Evolutionary conservation across 768 basidiomycete genomes (phyloP).

Genomic region (Phanerodontia chrysosporium): DNA sequence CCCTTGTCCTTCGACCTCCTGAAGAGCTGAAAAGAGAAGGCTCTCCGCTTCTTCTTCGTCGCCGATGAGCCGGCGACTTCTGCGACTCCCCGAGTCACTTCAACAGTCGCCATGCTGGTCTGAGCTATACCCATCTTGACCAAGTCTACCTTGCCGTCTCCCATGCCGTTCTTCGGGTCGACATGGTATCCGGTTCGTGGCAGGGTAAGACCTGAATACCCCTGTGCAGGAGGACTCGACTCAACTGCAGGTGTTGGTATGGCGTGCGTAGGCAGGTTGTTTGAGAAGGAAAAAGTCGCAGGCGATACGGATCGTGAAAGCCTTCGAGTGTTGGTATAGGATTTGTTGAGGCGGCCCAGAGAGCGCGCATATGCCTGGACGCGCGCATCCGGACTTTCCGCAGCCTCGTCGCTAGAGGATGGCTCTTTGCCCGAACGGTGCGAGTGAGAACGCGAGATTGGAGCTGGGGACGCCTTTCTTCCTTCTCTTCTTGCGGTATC

Average conservation of each 20-base stretch:
- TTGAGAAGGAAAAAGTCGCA: conserved; percentile 13
- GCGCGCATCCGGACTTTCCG: conserved; percentile 20
- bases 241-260: conserved; percentile 27
- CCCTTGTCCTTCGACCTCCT: conserved; percentile 6
- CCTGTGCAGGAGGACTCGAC: conserved; percentile 11
- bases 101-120: conserved; percentile 85
- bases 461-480: neutral
- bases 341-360: conserved; percentile 7
- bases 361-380: conserved; percentile 21
- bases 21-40: conserved; percentile 18
- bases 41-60: conserved; percentile 13
- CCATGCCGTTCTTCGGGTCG: conserved; percentile 30
- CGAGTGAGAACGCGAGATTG: conserved; percentile 6
- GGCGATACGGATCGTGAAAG: conserved; percentile 4
- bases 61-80: conserved; percentile 6
- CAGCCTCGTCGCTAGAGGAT: conserved; percentile 12
- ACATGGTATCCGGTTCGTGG: conserved; percentile 42
- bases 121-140: conserved; percentile 76
- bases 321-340: conserved; percentile 12
- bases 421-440: conserved; percentile 9
- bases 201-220: conserved; percentile 40
- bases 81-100: conserved; percentile 57
- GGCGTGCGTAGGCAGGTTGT: conserved; percentile 19
- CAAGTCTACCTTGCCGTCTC: conserved; percentile 61
- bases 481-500: neutral